Base-by-base conservation (phyloP, 352 stramenopile species). In the Phytophthora pinifolia region DNA sequence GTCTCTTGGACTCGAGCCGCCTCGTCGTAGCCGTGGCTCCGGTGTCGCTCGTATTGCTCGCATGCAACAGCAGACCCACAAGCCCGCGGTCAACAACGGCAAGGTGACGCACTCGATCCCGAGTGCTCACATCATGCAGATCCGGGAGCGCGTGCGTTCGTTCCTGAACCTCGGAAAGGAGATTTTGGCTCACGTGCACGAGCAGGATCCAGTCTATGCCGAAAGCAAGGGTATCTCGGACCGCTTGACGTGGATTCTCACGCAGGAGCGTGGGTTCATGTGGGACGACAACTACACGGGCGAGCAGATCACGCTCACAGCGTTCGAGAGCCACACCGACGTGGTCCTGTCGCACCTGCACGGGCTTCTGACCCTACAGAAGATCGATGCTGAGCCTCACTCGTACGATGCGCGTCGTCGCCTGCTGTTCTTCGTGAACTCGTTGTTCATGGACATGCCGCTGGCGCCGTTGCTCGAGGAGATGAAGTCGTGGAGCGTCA, bases 371-470 rank as follows among this genome's bases (percentile, higher is more conserved):
- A 97, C 91, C 15, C 84, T 98, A 54, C 95, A 98, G 59, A 97
- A 97, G 34, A 96, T 98, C 48, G 96, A 99, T 63, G 96, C 97
- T 1, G 97, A 99, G 71, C 96, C 97, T 13, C 96, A 94, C 36
- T 98, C 92, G 20, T 97, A 97, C 54, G 97, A 99, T 72, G 97
- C 92, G 0, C 88, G 89, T 25, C 87, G 97, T 17, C 90, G 97
- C 20, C 69, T 99, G 22, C 92, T 98, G 6, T 99, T 99, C 76
- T 99, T 99, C 59, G 94, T 99, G 20, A 99, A 99, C 65, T 98
- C 96, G 51, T 67, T 99, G n/a, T 99, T 99, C 73, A 99, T 99
- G 97, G 96, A 99, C 65, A 98, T 99, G 86, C 97, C 97, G 0
- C 71, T 97, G 50, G 95, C 97, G 10, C 97, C 97, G 12, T 83